phyloP scores from a whole-genome alignment of 106 monocot genomes.

The Dendrobium officinale region DNA sequence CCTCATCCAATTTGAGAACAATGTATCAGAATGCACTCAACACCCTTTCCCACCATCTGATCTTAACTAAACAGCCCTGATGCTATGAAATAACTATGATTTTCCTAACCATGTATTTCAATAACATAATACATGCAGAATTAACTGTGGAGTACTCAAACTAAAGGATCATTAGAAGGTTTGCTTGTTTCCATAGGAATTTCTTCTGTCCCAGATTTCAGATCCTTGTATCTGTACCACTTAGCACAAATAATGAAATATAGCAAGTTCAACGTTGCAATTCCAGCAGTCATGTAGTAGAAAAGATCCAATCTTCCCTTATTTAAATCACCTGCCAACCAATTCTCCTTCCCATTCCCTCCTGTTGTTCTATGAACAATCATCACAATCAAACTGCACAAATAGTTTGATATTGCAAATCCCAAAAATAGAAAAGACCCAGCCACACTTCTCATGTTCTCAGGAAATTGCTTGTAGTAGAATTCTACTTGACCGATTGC shows the following conservation, averaged over 20 bases:
- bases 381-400: constrained; percentile 34
- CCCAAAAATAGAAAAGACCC: constrained; percentile 24
- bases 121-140: no score
- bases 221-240: constrained; percentile 58
- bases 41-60: no score
- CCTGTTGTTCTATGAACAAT: constrained; percentile 26
- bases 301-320: constrained; percentile 41
- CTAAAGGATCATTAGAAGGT: not conserved
- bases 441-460: constrained; percentile 66
- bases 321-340: constrained; percentile 48
- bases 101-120: not conserved
- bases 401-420: constrained; percentile 22
- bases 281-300: constrained; percentile 30
- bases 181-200: not conserved
- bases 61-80: no score
- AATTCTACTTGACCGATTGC: constrained; percentile 44
- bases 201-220: not conserved
- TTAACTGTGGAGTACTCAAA: not conserved
- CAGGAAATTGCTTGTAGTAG: constrained; percentile 69
- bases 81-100: no score
- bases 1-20: no score
- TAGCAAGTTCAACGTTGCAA: constrained; percentile 19
- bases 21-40: no score
- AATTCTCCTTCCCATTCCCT: constrained; percentile 14
- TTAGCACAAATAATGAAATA: constrained; percentile 34